A percentile compares a stretch with the other conserved stretches of the same genome.
Conservation (phyloP, 805 yeast species). For the Cyberlindnera lachancei region DNA sequence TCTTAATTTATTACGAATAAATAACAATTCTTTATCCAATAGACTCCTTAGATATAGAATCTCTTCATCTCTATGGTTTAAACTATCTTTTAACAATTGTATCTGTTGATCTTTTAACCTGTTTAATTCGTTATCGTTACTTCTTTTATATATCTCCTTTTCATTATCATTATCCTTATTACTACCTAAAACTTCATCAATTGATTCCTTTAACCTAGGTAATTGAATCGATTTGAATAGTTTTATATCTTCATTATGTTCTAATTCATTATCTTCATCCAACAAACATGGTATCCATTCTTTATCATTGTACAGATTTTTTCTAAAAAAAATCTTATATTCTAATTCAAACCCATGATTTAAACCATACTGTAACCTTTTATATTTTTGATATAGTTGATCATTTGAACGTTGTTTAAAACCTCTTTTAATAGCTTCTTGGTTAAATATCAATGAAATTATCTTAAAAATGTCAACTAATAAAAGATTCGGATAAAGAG, state of each 20-base stretch:
- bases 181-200: constrained; percentile 4
- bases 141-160: background rate
- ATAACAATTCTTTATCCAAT: constrained; percentile 20
- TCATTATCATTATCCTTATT: constrained; percentile 1
- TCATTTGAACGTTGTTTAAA: constrained; percentile 21
- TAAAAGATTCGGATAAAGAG: constrained; percentile 15
- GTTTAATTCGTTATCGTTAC: background rate
- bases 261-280: constrained; percentile 8
- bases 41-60: constrained; percentile 16
- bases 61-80: constrained; percentile 15
- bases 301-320: constrained; percentile 12
- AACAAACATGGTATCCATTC: constrained; percentile 21
- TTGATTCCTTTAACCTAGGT: too few species aligned
- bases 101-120: constrained; percentile 5
- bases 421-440: constrained; percentile 16
- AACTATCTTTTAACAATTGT: constrained; percentile 4
- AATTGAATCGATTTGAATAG: too few species aligned
- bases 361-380: constrained; percentile 20
- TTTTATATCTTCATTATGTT: constrained; percentile 5
- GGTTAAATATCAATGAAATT: constrained; percentile 16
- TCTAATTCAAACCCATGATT: constrained; percentile 14
- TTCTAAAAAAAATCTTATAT: constrained; percentile 14
- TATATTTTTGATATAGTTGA: constrained; percentile 23
- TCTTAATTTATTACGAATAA: constrained; percentile 16
- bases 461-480: constrained; percentile 19